phyloP scores from a whole-genome alignment of 805 yeast genomes.

The Kodamaea nitidulidarum region DNA sequence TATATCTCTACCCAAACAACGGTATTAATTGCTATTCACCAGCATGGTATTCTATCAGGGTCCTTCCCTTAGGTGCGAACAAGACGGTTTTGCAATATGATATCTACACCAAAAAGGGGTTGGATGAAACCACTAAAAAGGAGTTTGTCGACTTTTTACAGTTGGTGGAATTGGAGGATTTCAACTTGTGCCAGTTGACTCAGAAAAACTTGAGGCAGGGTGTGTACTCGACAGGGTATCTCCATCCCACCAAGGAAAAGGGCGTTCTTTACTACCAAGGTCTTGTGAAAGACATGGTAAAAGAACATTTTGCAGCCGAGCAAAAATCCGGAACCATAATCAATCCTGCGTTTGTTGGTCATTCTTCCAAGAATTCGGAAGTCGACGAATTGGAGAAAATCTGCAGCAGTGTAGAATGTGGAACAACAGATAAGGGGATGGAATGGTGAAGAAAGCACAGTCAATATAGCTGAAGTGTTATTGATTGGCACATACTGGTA shows the following conservation, averaged over 20 bases:
- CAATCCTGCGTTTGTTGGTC: conserved; percentile 50
- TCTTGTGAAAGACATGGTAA: conserved; percentile 54
- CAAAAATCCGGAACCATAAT: conserved; percentile 42
- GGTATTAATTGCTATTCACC: conserved; percentile 65
- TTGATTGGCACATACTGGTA: no score
- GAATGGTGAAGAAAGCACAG: no score
- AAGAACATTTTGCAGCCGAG: conserved; percentile 47
- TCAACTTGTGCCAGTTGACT: conserved; percentile 54
- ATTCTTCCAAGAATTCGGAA: conserved; percentile 35
- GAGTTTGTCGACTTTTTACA: conserved; percentile 63
- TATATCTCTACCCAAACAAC: conserved; percentile 55
- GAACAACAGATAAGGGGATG: conserved; percentile 11
- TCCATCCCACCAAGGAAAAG: conserved; percentile 55
- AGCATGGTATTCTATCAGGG: conserved; percentile 62
- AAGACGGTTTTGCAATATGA: conserved; percentile 59
- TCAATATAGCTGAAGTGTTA: no score
- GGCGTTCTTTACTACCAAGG: conserved; percentile 59
- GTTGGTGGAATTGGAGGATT: conserved; percentile 57
- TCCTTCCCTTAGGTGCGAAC: conserved; percentile 49
- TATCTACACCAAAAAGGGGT: conserved; percentile 57
- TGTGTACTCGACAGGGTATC: conserved; percentile 52
- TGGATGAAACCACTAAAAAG: conserved; percentile 47
- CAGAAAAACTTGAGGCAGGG: conserved; percentile 62
- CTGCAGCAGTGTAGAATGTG: conserved; percentile 49
- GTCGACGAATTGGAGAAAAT: conserved; percentile 46